These are phyloP conservation scores for Chenopodium suecicum DNA, from an alignment of 148 eudicot species.

Conservation along the genomic window DNA sequence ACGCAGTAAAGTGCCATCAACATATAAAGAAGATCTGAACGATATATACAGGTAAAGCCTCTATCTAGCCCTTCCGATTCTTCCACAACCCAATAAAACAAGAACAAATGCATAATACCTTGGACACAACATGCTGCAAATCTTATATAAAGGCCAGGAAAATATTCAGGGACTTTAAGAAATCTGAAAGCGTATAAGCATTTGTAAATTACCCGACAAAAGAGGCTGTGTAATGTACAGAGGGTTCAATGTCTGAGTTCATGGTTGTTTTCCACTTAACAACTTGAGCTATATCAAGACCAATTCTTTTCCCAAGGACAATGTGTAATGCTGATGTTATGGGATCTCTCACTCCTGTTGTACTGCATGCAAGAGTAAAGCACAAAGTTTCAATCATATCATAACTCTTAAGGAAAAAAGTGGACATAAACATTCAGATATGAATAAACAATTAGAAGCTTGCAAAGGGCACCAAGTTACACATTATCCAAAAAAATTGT, in stretches of 20 bases:
- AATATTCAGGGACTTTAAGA: not conserved
- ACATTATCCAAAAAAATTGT: not conserved
- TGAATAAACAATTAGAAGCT: not conserved
- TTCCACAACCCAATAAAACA: not conserved
- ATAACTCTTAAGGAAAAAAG: not conserved
- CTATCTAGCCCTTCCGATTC: not conserved
- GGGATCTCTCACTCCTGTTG: conserved; percentile 91
- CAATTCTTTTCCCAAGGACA: conserved; percentile 83
- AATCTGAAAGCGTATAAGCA: not conserved
- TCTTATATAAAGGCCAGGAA: not conserved
- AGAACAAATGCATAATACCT: not conserved
- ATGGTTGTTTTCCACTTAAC: conserved; percentile 76
- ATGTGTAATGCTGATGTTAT: conserved; percentile 93
- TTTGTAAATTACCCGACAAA: conserved; percentile 75
- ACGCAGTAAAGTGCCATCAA: not conserved
- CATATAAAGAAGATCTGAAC: not conserved
- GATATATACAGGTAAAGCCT: not conserved
- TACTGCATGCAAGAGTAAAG: conserved; percentile 46
- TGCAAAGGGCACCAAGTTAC: not conserved
- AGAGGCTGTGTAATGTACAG: conserved; percentile 91
- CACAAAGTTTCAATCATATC: conserved; percentile 10
- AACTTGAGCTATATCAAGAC: conserved; percentile 96
- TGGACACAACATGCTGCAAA: not conserved
- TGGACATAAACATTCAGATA: not conserved
- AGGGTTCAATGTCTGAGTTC: conserved; percentile 70